Percentiles rank a stretch among this genome's conserved stretches.
phyloP scores from a whole-genome alignment of 1,284 basidiomycete species.

The Ceratobasidium theobromae region DNA sequence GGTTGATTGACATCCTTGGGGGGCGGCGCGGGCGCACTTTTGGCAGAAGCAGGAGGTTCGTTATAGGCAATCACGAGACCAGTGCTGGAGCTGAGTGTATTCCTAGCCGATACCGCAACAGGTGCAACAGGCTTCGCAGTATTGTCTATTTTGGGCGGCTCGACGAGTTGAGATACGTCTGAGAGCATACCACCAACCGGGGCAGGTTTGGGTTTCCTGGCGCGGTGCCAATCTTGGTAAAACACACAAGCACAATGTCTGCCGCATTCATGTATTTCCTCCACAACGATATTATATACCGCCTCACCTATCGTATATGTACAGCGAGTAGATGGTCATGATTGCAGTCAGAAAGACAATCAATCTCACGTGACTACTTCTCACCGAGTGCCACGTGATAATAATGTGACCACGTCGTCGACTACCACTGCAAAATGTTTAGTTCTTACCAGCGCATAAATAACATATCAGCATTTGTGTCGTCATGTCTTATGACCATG shows the following conservation, averaged over 20 bases:
- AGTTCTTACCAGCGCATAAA: slow-evolving; percentile 57
- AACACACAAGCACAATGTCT: slow-evolving; percentile 91
- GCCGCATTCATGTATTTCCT: slow-evolving; percentile 7
- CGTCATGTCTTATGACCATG: slow-evolving; percentile 77
- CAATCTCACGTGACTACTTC: background rate
- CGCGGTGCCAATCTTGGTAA: slow-evolving; percentile 92
- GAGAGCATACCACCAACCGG: slow-evolving; percentile 69
- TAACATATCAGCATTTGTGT: slow-evolving; percentile 70
- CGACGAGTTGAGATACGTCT: slow-evolving; percentile 67
- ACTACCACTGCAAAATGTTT: slow-evolving; percentile 35
- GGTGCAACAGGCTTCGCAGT: slow-evolving; percentile 43
- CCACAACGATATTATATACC: background rate
- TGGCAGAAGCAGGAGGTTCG: slow-evolving; percentile 43
- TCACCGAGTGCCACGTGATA: too few species aligned
- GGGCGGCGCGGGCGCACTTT: slow-evolving; percentile 43
- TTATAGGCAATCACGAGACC: slow-evolving; percentile 69
- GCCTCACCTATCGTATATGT: slow-evolving; percentile 81
- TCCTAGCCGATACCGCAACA: slow-evolving; percentile 51
- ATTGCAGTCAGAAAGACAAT: background rate
- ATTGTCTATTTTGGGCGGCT: slow-evolving; percentile 44
- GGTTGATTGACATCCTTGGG: slow-evolving; percentile 46
- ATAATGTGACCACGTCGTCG: slow-evolving; percentile 24
- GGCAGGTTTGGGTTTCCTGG: slow-evolving; percentile 68
- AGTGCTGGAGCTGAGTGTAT: slow-evolving; percentile 60
- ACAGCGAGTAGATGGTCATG: slow-evolving; percentile 86